Evolutionary conservation across 768 basidiomycete genomes (phyloP), one percentile per base, ranked within the genome.

Genomic region (Phanerochaete carnosa): DNA sequence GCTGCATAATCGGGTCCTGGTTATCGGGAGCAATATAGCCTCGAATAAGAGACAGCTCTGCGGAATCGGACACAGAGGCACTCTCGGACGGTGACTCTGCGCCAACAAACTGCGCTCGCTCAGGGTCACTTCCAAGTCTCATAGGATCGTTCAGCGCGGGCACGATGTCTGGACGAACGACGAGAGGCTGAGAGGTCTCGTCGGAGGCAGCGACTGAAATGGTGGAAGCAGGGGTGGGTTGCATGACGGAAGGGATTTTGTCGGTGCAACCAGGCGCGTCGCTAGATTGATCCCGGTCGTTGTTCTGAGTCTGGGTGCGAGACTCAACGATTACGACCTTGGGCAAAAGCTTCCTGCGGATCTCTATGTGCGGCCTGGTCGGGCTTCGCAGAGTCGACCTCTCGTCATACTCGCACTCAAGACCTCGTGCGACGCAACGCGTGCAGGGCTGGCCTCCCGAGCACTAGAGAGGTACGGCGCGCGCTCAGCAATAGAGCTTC

Each of bases 381-480:
- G 60, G 54, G 11, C 55, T 54, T 30, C 51, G 51, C 29, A 32
- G 51, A 16, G 30, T 32, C n/a, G 51, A 39, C 35, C 25, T 66
- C 22, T 49, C 58, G 57, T 80, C 75, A 66, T 84, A 86, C 47
- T 77, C 75, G 67, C 84, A 86, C 29, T 77, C 68, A 25, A 84
- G 75, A 15, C 81, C 83, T 22, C 83, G 75, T 28, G 74, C 71
- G 1, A 73, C 68, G 64, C 84, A 86, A 28, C 84, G 79, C 29
- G 72, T 68, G 67, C 84, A 86, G 3, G 84, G 84, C 50, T 75
- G 77, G 39, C 80, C 79, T n/a, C 84, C 84, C 15, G 82, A 83
- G 65, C 84, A 86, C 84, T 86, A 32, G 22, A 8, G 23, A 33
- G 30, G 30, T 52, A 15, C 29, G 63, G 22, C 46, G 22, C 39